Conservation (phyloP, 352 stramenopile species). For the Phytophthora cajani region DNA sequence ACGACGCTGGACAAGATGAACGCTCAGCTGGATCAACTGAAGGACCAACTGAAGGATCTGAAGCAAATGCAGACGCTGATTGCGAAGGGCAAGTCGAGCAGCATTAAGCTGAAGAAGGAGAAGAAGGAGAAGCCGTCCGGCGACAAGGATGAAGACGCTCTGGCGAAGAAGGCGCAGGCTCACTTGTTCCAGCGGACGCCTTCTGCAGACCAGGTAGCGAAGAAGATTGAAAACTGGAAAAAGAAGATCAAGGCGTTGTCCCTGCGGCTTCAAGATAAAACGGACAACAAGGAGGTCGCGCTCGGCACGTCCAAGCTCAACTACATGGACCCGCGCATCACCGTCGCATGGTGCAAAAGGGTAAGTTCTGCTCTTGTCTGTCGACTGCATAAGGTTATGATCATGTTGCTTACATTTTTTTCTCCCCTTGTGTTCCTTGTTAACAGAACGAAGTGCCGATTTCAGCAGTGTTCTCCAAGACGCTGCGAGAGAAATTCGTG, state of each 20-base stretch:
- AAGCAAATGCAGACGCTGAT: conserved; percentile 92
- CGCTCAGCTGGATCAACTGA: conserved; percentile 92
- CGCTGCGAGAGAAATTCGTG: conserved; percentile 99
- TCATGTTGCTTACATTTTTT: conserved; percentile 11
- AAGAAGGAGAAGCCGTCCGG: conserved; percentile 72
- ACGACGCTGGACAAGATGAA: conserved; percentile 95
- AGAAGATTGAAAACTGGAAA: conserved; percentile 94
- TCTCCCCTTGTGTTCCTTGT: conserved; percentile 4
- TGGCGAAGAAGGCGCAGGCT: conserved; percentile 92
- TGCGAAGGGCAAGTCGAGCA: conserved; percentile 88
- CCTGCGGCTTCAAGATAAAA: conserved; percentile 97
- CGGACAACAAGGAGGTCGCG: conserved; percentile 99
- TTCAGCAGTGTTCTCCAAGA: conserved; percentile 98
- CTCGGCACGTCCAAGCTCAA: conserved; percentile 99
- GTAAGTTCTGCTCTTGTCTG: conserved; percentile 90
- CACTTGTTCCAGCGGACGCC: conserved; percentile 96
- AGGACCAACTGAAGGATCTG: conserved; percentile 95
- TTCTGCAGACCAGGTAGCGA: conserved; percentile 93
- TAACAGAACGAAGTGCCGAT: conserved; percentile 95
- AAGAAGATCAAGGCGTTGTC: conserved; percentile 93
- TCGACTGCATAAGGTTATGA: conserved; percentile 14
- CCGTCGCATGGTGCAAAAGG: conserved; percentile 99
- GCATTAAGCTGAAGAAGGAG: conserved; percentile 93
- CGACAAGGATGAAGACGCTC: conserved; percentile 82
- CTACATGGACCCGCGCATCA: conserved; percentile 99